phyloP scores from a whole-genome alignment of 345 rosid species.

The Eucalyptus viminalis region DNA sequence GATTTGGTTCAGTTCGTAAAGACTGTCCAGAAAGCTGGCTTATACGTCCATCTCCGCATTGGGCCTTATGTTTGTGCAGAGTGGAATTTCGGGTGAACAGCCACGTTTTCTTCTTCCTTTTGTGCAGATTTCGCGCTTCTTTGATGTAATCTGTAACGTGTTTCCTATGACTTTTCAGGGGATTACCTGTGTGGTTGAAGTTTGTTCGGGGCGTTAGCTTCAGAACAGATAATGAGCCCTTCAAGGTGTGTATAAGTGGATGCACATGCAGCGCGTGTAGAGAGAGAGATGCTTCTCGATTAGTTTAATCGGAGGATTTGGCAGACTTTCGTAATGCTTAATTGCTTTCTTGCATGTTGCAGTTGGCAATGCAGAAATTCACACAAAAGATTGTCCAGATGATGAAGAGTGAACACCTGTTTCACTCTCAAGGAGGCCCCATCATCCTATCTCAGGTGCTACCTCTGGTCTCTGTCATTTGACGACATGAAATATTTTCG shows the following conservation, averaged over 20 bases:
- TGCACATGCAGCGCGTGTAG: background rate
- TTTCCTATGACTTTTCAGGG: slow-evolving; percentile 14
- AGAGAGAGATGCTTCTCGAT: background rate
- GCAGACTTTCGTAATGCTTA: background rate
- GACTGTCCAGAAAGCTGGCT: slow-evolving; percentile 36
- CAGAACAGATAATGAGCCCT: slow-evolving; percentile 80
- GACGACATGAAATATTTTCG: background rate
- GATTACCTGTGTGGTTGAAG: slow-evolving; percentile 86
- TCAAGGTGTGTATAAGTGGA: slow-evolving; percentile 35
- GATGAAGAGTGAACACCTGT: slow-evolving; percentile 23
- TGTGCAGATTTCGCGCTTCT: background rate
- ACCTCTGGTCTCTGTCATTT: background rate
- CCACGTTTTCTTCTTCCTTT: background rate
- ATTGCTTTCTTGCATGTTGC: background rate
- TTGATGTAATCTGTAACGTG: background rate
- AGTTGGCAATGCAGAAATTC: slow-evolving; percentile 25
- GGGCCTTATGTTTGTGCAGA: slow-evolving; percentile 72
- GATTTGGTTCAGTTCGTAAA: slow-evolving; percentile 51
- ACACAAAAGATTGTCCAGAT: slow-evolving; percentile 21
- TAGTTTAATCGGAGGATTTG: background rate
- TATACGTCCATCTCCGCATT: slow-evolving; percentile 57
- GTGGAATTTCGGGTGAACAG: slow-evolving; percentile 62
- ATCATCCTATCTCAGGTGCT: slow-evolving; percentile 31
- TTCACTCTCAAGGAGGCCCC: slow-evolving; percentile 33
- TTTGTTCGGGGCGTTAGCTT: slow-evolving; percentile 72